Base-by-base conservation (phyloP, 2,329 filamentous ascomycete species). In the Sclerotinia sclerotiorum region DNA sequence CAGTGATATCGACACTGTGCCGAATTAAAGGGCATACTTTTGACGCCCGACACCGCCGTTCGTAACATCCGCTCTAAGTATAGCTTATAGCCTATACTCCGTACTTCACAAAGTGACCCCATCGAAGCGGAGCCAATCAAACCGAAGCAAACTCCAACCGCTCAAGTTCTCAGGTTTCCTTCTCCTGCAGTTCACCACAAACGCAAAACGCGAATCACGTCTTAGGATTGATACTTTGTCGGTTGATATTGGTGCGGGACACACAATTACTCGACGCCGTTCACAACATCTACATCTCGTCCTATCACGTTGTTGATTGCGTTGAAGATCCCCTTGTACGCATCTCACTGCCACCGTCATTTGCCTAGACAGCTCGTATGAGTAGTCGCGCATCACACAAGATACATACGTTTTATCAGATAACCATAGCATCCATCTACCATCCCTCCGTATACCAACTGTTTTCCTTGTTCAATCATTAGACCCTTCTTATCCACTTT, bases 141-240 rank as follows among this genome's bases (percentile, higher is more conserved):
- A 49, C 42, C 49, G 6, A 10, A 32, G 21, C 29, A 29, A 65
- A 62, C 69, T 69, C 44, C 71, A 72, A 61, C 69, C 70, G 72
- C 70, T 69, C 65, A 67, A 29, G 67, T 70, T 70, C 46, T 51
- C 46, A 39, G 46, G 46, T 62, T 62, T 62, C 46, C 32, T 27
- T 42, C 60, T 51, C 67, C 72, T 74, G 72, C 74, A 75, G 67
- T 69, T 65, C n/a, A 27, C 60, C 15, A 32, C 17, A 57, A 57
- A 10, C 21, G 32, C 35, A 63, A 73, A 70, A 73, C 73, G 72
- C 74, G 73, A 73, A 74, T 74, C 73, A 74, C 74, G 69, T 67
- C 54, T 46, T 19, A n/a, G 46, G 42, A 57, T 42, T n/a, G 35
- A 56, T 65, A 56, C 62, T 54, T 24, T 44, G 49, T 35, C 62